A percentile compares a stretch with the other conserved stretches of the same genome.
phyloP scores from a whole-genome alignment of 1,139 yeast species.

The Candida dubliniensis region DNA sequence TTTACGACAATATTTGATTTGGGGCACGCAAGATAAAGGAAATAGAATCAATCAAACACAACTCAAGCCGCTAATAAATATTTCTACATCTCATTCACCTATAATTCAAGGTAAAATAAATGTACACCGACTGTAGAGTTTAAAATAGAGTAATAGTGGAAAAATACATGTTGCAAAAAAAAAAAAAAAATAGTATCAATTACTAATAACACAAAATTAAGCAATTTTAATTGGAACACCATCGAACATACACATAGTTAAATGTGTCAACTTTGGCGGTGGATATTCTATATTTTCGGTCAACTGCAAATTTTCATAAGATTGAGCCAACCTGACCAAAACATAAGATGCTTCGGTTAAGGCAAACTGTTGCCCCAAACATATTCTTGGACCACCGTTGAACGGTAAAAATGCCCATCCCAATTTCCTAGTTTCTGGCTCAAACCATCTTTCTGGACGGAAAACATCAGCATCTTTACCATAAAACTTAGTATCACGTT shows the following conservation, averaged over 20 bases:
- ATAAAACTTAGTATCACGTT: constrained; percentile 37
- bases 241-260: constrained; percentile 34
- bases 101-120: too few species aligned
- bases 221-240: constrained; percentile 20
- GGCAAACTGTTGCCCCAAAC: constrained; percentile 47
- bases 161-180: neutral
- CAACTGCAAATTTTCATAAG: constrained; percentile 1
- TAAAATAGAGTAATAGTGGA: too few species aligned
- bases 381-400: constrained; percentile 44
- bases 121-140: too few species aligned
- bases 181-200: neutral
- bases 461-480: constrained; percentile 49
- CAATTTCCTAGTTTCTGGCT: constrained; percentile 20
- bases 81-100: too few species aligned
- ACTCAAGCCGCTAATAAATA: too few species aligned
- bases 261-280: constrained; percentile 33
- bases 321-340: constrained; percentile 28
- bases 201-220: neutral
- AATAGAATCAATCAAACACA: too few species aligned
- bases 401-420: constrained; percentile 46
- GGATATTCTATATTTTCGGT: constrained; percentile 21
- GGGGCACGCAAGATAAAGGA: too few species aligned
- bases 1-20: too few species aligned
- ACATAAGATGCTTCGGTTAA: constrained; percentile 41
- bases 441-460: constrained; percentile 50